Conservation (phyloP, 2,329 filamentous ascomycete species). For the Cryphonectria naterciae region DNA sequence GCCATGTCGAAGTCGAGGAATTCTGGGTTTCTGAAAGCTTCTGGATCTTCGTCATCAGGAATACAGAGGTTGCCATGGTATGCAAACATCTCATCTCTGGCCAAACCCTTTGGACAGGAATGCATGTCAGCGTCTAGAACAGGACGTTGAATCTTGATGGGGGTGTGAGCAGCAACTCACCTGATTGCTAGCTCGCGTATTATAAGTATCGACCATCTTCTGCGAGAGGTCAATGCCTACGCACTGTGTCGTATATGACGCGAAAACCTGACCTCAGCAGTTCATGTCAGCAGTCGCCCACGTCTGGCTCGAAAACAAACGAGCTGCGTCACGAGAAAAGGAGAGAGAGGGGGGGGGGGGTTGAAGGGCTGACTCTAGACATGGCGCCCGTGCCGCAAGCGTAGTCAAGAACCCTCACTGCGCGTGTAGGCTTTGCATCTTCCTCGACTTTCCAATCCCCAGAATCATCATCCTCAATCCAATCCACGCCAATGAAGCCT, state of each 20-base stretch:
- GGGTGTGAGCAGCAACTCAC: constrained; percentile 38
- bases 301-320: not conserved
- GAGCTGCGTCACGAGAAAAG: not conserved
- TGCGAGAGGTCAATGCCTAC: constrained; percentile 72
- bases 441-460: constrained; percentile 36
- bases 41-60: constrained; percentile 50
- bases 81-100: constrained; percentile 57
- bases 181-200: constrained; percentile 60
- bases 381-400: constrained; percentile 74
- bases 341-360: constrained; percentile 28
- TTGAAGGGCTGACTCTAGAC: constrained; percentile 55
- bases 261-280: constrained; percentile 53
- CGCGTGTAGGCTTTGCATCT: constrained; percentile 34
- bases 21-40: constrained; percentile 59
- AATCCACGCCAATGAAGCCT: constrained; percentile 66
- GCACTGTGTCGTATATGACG: constrained; percentile 64
- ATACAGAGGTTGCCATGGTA: constrained; percentile 61
- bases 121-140: not conserved
- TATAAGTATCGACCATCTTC: constrained; percentile 72
- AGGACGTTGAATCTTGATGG: not conserved
- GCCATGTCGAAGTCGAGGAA: constrained; percentile 73
- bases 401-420: constrained; percentile 69
- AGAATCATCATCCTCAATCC: constrained; percentile 47
- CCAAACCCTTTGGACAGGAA: constrained; percentile 47
- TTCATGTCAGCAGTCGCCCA: not conserved